A percentile compares a stretch with the other conserved stretches of the same genome.
These are phyloP conservation scores for Fusarium irregulare DNA, from an alignment of 2,329 filamentous ascomycete species.

Conservation along the genomic window DNA sequence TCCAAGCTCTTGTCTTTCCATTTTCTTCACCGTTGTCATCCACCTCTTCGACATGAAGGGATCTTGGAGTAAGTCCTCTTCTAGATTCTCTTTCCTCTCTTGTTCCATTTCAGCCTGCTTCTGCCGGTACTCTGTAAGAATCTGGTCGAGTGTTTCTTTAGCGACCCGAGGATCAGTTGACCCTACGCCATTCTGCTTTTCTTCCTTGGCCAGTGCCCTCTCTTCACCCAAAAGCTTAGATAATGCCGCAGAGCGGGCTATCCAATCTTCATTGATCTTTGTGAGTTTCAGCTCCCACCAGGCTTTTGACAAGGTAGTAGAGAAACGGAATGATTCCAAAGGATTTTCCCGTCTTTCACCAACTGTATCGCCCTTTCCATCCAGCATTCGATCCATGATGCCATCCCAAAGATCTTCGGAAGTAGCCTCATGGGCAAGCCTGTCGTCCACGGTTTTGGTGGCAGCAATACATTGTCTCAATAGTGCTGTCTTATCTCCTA, in stretches of 20 bases:
- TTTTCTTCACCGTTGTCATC: not conserved
- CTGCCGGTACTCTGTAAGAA: constrained; percentile 21
- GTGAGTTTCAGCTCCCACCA: constrained; percentile 51
- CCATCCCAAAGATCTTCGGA: constrained; percentile 64
- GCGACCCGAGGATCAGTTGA: constrained; percentile 7
- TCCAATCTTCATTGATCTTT: constrained; percentile 52
- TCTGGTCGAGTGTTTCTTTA: constrained; percentile 22
- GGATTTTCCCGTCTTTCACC: constrained; percentile 8
- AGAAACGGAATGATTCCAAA: constrained; percentile 47
- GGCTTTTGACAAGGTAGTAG: constrained; percentile 46
- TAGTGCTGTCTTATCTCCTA: constrained; percentile 62
- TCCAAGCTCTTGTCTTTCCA: constrained; percentile 3
- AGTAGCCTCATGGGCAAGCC: constrained; percentile 45
- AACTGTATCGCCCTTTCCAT: constrained; percentile 21
- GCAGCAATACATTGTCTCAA: constrained; percentile 56
- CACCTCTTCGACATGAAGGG: constrained; percentile 23
- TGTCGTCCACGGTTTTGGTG: constrained; percentile 55
- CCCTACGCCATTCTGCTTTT: constrained; percentile 19
- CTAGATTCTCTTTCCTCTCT: not conserved
- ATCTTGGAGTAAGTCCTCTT: constrained; percentile 9
- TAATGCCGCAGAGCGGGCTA: constrained; percentile 56
- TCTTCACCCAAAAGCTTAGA: constrained; percentile 56
- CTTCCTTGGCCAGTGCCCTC: constrained; percentile 44
- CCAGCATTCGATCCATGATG: constrained; percentile 48
- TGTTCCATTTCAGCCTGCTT: constrained; percentile 2